phyloP scores from a whole-genome alignment of 345 rosid species.

The Populus simonii region DNA sequence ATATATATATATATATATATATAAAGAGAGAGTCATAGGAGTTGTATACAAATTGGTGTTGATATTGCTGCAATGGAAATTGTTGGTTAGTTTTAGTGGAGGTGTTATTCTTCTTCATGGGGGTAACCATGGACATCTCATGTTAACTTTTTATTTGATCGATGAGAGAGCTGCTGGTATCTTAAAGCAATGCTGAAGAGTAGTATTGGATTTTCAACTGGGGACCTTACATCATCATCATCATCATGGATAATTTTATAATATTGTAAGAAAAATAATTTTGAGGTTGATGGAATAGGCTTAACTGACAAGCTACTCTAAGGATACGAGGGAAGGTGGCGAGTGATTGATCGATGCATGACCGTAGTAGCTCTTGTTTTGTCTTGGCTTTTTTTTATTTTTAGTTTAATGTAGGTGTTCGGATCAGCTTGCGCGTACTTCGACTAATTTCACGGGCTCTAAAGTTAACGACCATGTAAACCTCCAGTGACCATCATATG shows the following conservation, averaged over 20 bases:
- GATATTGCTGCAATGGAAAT: conserved; percentile 10
- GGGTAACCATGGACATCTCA: conserved; percentile 22
- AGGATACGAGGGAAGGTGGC: neutral
- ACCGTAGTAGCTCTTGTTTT: neutral
- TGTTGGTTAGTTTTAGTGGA: conserved; percentile 24
- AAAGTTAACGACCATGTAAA: too few species aligned
- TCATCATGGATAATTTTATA: neutral
- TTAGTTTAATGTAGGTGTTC: rapidly evolving
- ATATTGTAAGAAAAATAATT: neutral
- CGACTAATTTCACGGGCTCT: rapidly evolving
- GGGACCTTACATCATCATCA: neutral
- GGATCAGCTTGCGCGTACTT: rapidly evolving
- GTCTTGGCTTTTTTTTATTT: too few species aligned
- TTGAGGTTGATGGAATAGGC: neutral
- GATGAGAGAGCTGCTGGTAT: conserved; percentile 5
- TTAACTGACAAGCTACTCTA: neutral
- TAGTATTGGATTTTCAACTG: neutral
- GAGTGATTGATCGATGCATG: neutral
- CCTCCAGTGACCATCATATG: too few species aligned
- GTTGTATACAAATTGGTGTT: neutral
- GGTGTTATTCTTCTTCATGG: conserved; percentile 17
- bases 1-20: too few species aligned
- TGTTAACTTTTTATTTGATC: conserved; percentile 13
- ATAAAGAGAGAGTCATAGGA: neutral
- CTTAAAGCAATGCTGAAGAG: neutral